Evolutionary conservation across 805 yeast genomes (phyloP).

Genomic region (Isabelozyma gotoi): DNA sequence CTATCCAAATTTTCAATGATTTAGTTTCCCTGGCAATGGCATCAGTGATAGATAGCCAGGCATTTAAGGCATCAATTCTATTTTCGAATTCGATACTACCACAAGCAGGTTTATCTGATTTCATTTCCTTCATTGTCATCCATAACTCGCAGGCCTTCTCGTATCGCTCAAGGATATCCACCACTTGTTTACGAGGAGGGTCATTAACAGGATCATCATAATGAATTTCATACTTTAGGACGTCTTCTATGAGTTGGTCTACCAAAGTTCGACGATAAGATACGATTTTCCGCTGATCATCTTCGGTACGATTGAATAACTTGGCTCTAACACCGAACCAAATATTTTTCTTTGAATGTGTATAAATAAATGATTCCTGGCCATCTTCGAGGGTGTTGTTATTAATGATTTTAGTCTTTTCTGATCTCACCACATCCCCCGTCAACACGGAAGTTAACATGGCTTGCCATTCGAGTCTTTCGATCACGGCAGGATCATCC

Average conservation of each 20-base stretch:
- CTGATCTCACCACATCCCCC: slow-evolving; percentile 92
- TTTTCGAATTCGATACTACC: slow-evolving; percentile 60
- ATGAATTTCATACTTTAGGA: slow-evolving; percentile 60
- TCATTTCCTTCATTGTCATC: slow-evolving; percentile 79
- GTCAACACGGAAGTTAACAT: slow-evolving; percentile 88
- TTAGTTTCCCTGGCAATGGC: slow-evolving; percentile 64
- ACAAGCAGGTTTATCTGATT: slow-evolving; percentile 71
- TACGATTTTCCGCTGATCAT: slow-evolving; percentile 71
- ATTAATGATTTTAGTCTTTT: slow-evolving; percentile 72
- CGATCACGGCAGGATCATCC: slow-evolving; percentile 55
- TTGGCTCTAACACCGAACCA: slow-evolving; percentile 91
- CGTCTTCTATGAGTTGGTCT: slow-evolving; percentile 69
- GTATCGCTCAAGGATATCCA: slow-evolving; percentile 54
- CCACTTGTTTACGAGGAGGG: slow-evolving; percentile 48
- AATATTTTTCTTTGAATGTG: slow-evolving; percentile 64
- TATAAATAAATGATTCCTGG: slow-evolving; percentile 50
- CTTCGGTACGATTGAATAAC: slow-evolving; percentile 73
- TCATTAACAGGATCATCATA: slow-evolving; percentile 32
- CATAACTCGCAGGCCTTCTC: slow-evolving; percentile 73
- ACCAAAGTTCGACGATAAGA: slow-evolving; percentile 69
- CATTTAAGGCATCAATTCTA: slow-evolving; percentile 71
- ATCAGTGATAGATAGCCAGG: slow-evolving; percentile 78
- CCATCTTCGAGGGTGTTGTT: slow-evolving; percentile 37
- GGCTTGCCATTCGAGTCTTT: slow-evolving; percentile 93
- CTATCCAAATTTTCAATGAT: slow-evolving; percentile 76